A percentile compares a stretch with the other conserved stretches of the same genome.
Evolutionary conservation across 805 yeast genomes (phyloP).

Genomic region (Metschnikowia gelsemii): DNA sequence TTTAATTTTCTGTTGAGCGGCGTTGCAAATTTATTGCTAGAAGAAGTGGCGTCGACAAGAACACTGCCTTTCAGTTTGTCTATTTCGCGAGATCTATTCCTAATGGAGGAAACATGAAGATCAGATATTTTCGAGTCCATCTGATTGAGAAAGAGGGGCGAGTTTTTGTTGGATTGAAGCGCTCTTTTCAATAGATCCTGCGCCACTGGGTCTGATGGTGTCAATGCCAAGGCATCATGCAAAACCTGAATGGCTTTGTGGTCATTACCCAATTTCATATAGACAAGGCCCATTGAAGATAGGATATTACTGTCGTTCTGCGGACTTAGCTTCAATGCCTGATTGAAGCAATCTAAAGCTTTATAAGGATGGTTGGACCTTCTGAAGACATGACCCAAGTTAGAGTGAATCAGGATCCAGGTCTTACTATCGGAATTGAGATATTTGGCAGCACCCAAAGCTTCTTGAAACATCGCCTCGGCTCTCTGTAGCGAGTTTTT

Average conservation of each 20-base stretch:
- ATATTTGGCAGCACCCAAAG: conserved; percentile 64
- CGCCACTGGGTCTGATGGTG: conserved; percentile 82
- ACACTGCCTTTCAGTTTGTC: background rate
- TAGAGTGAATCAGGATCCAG: conserved; percentile 81
- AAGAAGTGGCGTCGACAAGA: conserved; percentile 11
- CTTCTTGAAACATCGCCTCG: conserved; percentile 66
- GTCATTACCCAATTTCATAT: conserved; percentile 64
- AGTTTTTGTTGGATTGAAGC: conserved; percentile 51
- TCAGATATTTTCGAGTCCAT: conserved; percentile 17
- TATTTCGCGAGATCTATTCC: conserved; percentile 2
- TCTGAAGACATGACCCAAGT: conserved; percentile 86
- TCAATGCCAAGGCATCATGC: conserved; percentile 76
- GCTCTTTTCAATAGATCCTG: conserved; percentile 80
- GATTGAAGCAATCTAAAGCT: conserved; percentile 73
- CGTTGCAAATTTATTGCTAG: conserved; percentile 23
- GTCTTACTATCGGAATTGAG: conserved; percentile 78
- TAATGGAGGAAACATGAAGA: conserved; percentile 3
- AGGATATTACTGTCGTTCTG: conserved; percentile 68
- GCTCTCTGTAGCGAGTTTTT: conserved; percentile 65
- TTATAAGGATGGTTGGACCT: conserved; percentile 58
- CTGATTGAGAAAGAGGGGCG: conserved; percentile 14
- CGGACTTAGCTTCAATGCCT: conserved; percentile 67
- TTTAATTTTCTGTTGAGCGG: conserved; percentile 24
- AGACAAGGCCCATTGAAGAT: conserved; percentile 81
- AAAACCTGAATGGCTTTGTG: conserved; percentile 70